Conservation (phyloP, 192 early-diverging fungal species). For the Mortierella claussenii region DNA sequence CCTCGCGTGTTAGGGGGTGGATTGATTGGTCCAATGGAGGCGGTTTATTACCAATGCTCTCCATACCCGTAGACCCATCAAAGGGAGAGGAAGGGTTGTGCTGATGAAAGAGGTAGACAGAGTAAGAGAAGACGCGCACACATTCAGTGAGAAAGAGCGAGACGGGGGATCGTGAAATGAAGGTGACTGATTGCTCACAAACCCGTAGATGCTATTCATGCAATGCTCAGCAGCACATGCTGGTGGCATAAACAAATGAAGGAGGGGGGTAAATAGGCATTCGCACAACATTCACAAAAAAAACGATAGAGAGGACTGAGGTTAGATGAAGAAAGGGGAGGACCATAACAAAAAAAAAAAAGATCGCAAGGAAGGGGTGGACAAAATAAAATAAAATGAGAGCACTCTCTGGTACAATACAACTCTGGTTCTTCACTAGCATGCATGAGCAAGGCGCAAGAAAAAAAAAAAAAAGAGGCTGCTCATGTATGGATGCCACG, state of each 20-base stretch:
- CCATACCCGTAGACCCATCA: not conserved
- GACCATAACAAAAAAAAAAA: not conserved
- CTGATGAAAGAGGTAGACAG: too few relatives aligned
- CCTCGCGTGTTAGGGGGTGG: too few relatives aligned
- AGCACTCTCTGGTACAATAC: too few relatives aligned
- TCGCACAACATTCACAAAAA: not conserved
- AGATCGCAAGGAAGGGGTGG: not conserved
- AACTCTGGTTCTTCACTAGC: too few relatives aligned
- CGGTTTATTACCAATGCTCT: too few relatives aligned
- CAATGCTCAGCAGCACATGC: conserved; percentile 16
- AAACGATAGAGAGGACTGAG: not conserved
- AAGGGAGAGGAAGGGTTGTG: too few relatives aligned
- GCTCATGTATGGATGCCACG: too few relatives aligned
- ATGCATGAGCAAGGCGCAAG: too few relatives aligned
- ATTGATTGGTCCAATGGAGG: too few relatives aligned
- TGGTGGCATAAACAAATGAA: conserved; percentile 29
- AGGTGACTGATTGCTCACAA: conserved; percentile 5
- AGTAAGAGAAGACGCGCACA: too few relatives aligned
- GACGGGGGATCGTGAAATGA: conserved; percentile 13
- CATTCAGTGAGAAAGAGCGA: not conserved
- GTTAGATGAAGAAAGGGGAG: conserved; percentile 1
- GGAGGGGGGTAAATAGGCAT: not conserved
- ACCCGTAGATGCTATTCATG: conserved; percentile 24
- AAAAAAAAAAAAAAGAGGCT: too few relatives aligned
- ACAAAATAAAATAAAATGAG: conserved; percentile 14